Conservation (phyloP, 345 rosid species). For the Linum trigynum region DNA sequence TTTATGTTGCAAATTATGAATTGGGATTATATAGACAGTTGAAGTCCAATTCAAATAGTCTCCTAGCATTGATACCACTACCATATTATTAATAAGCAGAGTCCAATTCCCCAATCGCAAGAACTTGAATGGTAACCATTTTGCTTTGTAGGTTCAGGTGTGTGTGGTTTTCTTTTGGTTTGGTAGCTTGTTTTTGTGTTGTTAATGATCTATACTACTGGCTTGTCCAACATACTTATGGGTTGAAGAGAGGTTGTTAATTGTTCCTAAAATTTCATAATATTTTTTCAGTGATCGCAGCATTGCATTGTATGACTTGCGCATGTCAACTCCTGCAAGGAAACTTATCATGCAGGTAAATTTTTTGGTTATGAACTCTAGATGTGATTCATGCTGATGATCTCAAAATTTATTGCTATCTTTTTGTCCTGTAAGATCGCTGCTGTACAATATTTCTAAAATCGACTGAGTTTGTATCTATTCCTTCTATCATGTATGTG, state of each 20-base stretch:
- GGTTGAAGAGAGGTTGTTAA: neutral
- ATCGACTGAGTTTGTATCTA: too few relatives aligned
- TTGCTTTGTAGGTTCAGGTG: neutral
- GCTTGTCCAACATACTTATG: too few relatives aligned
- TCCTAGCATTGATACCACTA: neutral
- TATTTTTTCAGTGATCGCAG: constrained; percentile 59
- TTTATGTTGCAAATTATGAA: neutral
- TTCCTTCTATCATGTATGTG: too few relatives aligned
- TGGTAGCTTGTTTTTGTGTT: neutral
- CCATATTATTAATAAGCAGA: neutral
- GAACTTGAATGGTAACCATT: neutral
- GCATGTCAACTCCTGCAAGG: constrained; percentile 31
- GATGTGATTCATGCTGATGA: too few relatives aligned
- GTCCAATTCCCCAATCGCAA: neutral
- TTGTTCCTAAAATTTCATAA: neutral
- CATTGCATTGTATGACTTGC: constrained; percentile 70
- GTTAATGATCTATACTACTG: neutral
- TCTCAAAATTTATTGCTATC: too few relatives aligned
- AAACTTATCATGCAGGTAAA: neutral
- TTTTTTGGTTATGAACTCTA: neutral
- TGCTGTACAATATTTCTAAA: too few relatives aligned
- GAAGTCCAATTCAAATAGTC: neutral
- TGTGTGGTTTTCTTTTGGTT: neutral
- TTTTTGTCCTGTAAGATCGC: too few relatives aligned
- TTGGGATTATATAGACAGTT: neutral